These are phyloP conservation scores for Excoecaria cochinchinensis DNA, from an alignment of 345 rosid genomes.

Conservation along the genomic window DNA sequence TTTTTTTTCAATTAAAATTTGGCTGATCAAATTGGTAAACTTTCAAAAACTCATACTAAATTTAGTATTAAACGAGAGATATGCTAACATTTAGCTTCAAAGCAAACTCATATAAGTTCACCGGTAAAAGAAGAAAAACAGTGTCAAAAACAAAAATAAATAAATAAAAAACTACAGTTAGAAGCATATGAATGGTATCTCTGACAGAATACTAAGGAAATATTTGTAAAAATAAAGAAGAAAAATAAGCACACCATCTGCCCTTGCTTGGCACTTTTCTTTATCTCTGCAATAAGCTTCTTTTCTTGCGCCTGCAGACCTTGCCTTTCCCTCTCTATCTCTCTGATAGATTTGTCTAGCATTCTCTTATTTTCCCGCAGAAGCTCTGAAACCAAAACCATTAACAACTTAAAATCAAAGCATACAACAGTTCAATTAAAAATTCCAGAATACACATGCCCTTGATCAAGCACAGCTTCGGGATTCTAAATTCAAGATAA, in stretches of 20 bases:
- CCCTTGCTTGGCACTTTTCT: slow-evolving; percentile 93
- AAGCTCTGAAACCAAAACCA: slow-evolving; percentile 49
- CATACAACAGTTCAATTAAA: neutral
- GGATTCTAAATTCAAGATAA: neutral
- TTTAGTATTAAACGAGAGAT: too few species aligned
- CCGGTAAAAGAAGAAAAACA: neutral
- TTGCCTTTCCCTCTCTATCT: slow-evolving; percentile 95
- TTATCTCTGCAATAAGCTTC: slow-evolving; percentile 84
- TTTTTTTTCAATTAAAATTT: neutral
- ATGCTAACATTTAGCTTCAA: neutral
- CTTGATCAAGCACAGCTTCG: neutral
- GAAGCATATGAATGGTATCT: neutral
- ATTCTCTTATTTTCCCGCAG: slow-evolving; percentile 94
- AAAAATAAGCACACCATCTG: slow-evolving; percentile 64
- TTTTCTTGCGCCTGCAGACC: slow-evolving; percentile 86
- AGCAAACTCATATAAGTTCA: neutral
- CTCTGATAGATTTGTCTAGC: slow-evolving; percentile 93
- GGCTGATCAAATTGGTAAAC: neutral
- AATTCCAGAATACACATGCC: neutral
- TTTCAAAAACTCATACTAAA: too few species aligned
- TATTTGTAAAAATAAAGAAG: neutral
- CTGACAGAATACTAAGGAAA: neutral
- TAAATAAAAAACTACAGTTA: neutral
- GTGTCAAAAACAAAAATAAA: neutral
- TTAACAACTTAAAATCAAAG: neutral